Conservation (phyloP, 352 stramenopile species). For the Phytophthora melonis region DNA sequence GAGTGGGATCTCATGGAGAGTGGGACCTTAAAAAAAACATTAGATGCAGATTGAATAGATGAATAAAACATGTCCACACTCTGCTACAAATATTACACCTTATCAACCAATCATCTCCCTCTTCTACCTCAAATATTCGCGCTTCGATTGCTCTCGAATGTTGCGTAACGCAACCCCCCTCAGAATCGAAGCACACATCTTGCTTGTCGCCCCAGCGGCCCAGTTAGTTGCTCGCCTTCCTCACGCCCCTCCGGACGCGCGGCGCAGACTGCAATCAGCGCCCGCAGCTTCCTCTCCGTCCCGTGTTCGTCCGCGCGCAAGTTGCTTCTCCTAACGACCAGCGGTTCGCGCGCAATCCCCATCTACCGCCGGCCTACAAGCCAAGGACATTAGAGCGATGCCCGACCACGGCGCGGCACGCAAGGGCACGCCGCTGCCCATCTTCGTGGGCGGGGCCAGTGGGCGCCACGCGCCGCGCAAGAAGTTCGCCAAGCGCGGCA, state of each 20-base stretch:
- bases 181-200: not conserved
- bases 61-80: not conserved
- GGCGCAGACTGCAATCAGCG: not conserved
- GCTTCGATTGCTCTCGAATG: not conserved
- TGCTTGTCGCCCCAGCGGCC: not conserved
- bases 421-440: conserved; percentile 52
- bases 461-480: conserved; percentile 40
- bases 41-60: conserved; percentile 1
- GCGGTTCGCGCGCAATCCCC: conserved; percentile 19
- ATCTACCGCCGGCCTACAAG: not conserved
- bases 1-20: not conserved
- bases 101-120: not conserved
- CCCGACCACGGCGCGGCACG: conserved; percentile 36
- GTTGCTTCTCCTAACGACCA: not conserved
- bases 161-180: not conserved
- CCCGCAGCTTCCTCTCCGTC: not conserved
- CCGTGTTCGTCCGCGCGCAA: conserved; percentile 9
- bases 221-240: not conserved
- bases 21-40: not conserved
- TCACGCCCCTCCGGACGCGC: not conserved
- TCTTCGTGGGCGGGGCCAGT: conserved; percentile 39
- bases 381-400: conserved; percentile 24
- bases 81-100: not conserved
- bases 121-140: not conserved
- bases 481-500: conserved; percentile 47